Evolutionary conservation across 257 asterid species (phyloP), one percentile per base, ranked within the genome.

Genomic region (Parsonsia alboflavescens): DNA sequence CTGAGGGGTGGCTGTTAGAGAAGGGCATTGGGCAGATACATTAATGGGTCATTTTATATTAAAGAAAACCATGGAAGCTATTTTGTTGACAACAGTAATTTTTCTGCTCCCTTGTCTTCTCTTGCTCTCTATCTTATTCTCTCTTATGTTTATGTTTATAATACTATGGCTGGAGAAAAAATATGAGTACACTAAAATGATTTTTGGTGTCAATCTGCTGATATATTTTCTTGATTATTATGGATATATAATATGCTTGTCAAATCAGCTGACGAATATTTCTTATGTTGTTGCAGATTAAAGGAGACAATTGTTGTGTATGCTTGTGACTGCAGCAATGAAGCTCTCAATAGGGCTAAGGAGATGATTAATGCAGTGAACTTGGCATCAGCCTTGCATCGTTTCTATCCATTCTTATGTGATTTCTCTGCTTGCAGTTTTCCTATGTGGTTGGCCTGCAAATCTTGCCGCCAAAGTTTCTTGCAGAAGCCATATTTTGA

Each of bases 241-340:
- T 17, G 26, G 17, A 16, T 16, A 19, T 6, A 36, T 22, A 17
- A 64, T 64, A 10, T 39, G 9, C 28, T 36, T 64, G 28, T 64
- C 39, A 33, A 17, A 50, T 54, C 17, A 12, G 13, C 75, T 76
- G 49, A 64, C 70, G 46, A 24, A 46, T n/a, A n/a, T 21, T 22
- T 45, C 19, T 13, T 50, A 46, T 71, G 56, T 71, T 39, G 9
- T 44, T 76, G 80, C 82, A 91, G 97, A 79, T 92, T 85, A 72
- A 86, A 83, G 44, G 89, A 85, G 76, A 80, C 78, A 82, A 82
- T 85, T 73, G 71, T 75, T 68, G 58, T 94, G 70, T 94, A 88
- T 77, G 98, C 95, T 44, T 89, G 97, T 77, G 98, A 94, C 79
- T 89, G 97, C 81, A 89, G 98, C 78, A 79, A 74, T 74, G 97